Evolutionary conservation across 306 rosid species (phyloP), one percentile per base, ranked within the genome.

Genomic region (Gynostemma pentaphyllum): DNA sequence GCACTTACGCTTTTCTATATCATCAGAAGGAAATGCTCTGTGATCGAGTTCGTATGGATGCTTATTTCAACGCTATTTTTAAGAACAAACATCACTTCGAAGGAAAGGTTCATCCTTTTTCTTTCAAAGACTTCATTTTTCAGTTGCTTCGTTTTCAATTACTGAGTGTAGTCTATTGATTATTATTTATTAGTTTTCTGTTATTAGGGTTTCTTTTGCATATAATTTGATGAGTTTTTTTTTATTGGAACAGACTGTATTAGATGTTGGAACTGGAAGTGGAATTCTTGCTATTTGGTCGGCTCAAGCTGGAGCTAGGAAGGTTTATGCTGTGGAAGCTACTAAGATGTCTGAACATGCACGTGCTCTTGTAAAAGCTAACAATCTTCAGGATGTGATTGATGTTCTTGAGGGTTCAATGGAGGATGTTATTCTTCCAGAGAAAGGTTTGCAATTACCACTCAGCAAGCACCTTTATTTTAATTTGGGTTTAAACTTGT

Each of bases 1-100:
- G 95, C 82, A 86, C 99, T 69, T 92, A 92, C 69, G 75, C 95
- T 69, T 88, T 88, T 45, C 88, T 92, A 10, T 92, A 82, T 71
- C 99, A 92, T 79, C 99, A 92, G 81, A 92, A 92, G 81, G 97
- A 92, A 75, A 92, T 88, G 99, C 99, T 92, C 68, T 92, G 90
- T 28, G 99, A 92, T 67, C 90, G 97, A 30, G 99, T 92, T 76
- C 99, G 99, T 67, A 92, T 92, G 99, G 94, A 92, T 72, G 87
- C 97, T 71, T 92, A 88, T 76, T 84, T 68, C 80, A 76, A 84
- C 61, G 84, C 99, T 68, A 79, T 92, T 70, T 86, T 88, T 48
- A 61, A 78, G 74, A 92, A 92, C 83, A 92, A 84, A 69, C 85
- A 72, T 39, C 99, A 88, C 77, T 92, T 88, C 72, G 18, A n/a